Percentiles rank a stretch among this genome's conserved stretches.
Evolutionary conservation across 108 stramenopile genomes (phyloP).

Genomic region (Nitzschia palea): DNA sequence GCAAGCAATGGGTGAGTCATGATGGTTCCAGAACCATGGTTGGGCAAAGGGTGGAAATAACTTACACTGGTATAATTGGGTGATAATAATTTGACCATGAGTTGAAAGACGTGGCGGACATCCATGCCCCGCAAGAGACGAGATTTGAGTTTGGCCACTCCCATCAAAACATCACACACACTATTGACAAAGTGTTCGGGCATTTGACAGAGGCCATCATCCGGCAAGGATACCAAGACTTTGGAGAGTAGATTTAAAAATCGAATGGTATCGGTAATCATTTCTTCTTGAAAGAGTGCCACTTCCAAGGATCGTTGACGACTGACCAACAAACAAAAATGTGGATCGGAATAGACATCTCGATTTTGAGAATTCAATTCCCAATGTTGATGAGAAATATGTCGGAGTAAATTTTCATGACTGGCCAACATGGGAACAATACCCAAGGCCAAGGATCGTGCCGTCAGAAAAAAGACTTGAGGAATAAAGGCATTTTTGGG

Average conservation of each 20-base stretch:
- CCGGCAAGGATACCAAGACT: slow-evolving; percentile 51
- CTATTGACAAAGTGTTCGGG: slow-evolving; percentile 85
- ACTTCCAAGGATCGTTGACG: slow-evolving; percentile 68
- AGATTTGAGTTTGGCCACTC: slow-evolving; percentile 54
- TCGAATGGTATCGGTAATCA: slow-evolving; percentile 59
- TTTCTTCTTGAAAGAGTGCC: slow-evolving; percentile 62
- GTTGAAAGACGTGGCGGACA: slow-evolving; percentile 61
- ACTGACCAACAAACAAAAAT: slow-evolving; percentile 56
- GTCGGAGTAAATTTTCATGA: slow-evolving; percentile 60
- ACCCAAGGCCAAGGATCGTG: slow-evolving; percentile 69
- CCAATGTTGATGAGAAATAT: slow-evolving; percentile 64
- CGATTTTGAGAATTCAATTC: slow-evolving; percentile 46
- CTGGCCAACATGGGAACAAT: slow-evolving; percentile 51
- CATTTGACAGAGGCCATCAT: slow-evolving; percentile 58
- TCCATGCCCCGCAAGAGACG: slow-evolving; percentile 62
- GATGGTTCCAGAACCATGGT: background rate
- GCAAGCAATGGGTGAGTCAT: background rate
- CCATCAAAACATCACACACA: slow-evolving; percentile 70
- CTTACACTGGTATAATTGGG: slow-evolving; percentile 64
- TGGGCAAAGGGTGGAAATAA: background rate
- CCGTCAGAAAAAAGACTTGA: slow-evolving; percentile 80
- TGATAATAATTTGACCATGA: slow-evolving; percentile 75
- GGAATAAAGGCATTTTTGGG: slow-evolving; percentile 88
- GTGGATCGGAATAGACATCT: slow-evolving; percentile 66
- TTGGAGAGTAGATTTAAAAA: slow-evolving; percentile 73